Base-by-base conservation (phyloP, 2,329 filamentous ascomycete genomes). In the Diaporthe batatas region DNA sequence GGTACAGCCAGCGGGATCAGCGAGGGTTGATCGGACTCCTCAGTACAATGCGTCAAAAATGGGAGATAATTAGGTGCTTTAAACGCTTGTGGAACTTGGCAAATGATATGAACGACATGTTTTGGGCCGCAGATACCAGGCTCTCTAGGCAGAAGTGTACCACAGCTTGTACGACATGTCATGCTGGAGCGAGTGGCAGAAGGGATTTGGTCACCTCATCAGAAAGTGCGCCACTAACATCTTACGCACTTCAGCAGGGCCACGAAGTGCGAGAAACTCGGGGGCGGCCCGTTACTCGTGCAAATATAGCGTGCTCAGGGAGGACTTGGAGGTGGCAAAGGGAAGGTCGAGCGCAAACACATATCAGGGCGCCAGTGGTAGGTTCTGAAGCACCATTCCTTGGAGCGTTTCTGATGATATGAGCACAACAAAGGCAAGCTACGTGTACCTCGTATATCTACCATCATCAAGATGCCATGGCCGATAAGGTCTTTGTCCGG, bases 371-470 rank as follows among this genome's bases (percentile, higher is more conserved):
- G 58, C 58, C n/a, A 64, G 39, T 34, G 58, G 58, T 49, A 49
- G 23, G 58, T 34, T 49, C 18, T 23, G 6, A 25, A 25, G 21
- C 11, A 14, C 11, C 23, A 5, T 25, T 42, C 57, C n/a, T 6
- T 6, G n/a, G n/a, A 6, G n/a, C n/a, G n/a, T n/a, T n/a, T n/a
- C n/a, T 64, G 25, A 64, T 14, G 42, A 8, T 18, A 14, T 34
- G 42, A 16, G 25, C 6, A 36, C 34, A 3, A 64, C 16, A 32
- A 23, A 64, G 58, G 58, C 25, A 64, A 34, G 39, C 59, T 6
- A 51, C 58, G 11, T 65, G 59, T 42, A 65, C 59, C 42, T 65
- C 59, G 29, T 44, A 65, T 21, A 65, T 65, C 29, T 65, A 65
- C 44, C 59, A 65, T 42, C 59, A 64, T 21, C 42, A 65, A 51